Conservation (phyloP, 108 stramenopile species). For the Cyclotella cryptica region DNA sequence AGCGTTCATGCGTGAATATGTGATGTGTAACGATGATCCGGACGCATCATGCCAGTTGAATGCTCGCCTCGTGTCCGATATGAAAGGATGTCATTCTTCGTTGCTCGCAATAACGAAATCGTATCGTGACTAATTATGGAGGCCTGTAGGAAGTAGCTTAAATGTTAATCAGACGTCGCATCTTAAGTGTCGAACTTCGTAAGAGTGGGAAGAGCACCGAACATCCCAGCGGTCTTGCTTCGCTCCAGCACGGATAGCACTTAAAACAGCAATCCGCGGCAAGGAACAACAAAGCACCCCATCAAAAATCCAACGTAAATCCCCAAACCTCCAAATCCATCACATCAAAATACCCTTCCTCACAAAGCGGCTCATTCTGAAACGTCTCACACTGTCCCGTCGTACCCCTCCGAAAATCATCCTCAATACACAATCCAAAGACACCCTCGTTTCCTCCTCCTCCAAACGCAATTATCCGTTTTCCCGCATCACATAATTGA, state of each 20-base stretch:
- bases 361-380: slow-evolving; percentile 83
- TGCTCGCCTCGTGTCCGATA: slow-evolving; percentile 65
- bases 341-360: slow-evolving; percentile 69
- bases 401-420: slow-evolving; percentile 86
- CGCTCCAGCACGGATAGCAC: too few species aligned
- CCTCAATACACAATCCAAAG: slow-evolving; percentile 87
- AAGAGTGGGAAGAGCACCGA: too few species aligned
- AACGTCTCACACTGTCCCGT: slow-evolving; percentile 89
- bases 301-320: slow-evolving; percentile 56
- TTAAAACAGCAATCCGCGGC: too few species aligned
- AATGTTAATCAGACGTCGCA: neutral
- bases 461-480: slow-evolving; percentile 82
- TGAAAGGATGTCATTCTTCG: slow-evolving; percentile 45
- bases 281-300: too few species aligned
- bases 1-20: slow-evolving; percentile 77
- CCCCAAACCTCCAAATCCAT: slow-evolving; percentile 82
- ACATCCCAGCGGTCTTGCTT: too few species aligned
- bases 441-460: slow-evolving; percentile 88
- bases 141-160: neutral
- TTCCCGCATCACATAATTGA: slow-evolving; percentile 73
- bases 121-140: neutral
- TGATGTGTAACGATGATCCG: slow-evolving; percentile 71
- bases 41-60: slow-evolving; percentile 76
- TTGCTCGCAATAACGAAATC: slow-evolving; percentile 40
- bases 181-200: too few species aligned